Evolutionary conservation across 495 filamentous ascomycete species (phyloP).

Genomic region (Collariella sp.): DNA sequence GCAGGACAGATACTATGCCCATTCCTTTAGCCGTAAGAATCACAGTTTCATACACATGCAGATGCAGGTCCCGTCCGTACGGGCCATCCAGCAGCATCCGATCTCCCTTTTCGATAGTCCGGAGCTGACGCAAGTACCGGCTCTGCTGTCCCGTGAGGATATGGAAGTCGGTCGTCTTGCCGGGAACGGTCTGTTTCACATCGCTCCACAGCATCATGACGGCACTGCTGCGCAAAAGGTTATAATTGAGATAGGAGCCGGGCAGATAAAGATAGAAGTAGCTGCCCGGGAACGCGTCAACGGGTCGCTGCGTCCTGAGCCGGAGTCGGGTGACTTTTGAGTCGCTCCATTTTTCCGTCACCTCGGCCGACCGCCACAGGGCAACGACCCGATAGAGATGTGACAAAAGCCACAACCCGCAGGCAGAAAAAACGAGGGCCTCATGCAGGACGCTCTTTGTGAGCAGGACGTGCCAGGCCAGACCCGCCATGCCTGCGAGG

Average conservation of each 20-base stretch:
- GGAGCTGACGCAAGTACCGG: background rate
- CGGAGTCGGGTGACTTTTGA: background rate
- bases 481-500: background rate
- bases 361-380: background rate
- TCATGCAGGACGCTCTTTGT: background rate
- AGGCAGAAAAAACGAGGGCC: background rate
- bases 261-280: constrained; percentile 4
- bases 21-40: constrained; percentile 4
- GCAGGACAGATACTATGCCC: background rate
- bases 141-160: background rate
- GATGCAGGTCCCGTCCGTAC: background rate
- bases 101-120: background rate
- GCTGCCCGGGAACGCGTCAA: background rate
- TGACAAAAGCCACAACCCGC: background rate
- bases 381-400: background rate
- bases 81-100: background rate
- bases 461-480: background rate
- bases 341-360: background rate
- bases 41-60: background rate
- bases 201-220: constrained; percentile 1
- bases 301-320: background rate
- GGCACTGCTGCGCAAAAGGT: background rate
- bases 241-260: constrained; percentile 1
- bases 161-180: background rate
- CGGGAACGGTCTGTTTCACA: background rate